These are phyloP conservation scores for Thymus quinquecostatus DNA, from an alignment of 257 asterid genomes.

Conservation along the genomic window DNA sequence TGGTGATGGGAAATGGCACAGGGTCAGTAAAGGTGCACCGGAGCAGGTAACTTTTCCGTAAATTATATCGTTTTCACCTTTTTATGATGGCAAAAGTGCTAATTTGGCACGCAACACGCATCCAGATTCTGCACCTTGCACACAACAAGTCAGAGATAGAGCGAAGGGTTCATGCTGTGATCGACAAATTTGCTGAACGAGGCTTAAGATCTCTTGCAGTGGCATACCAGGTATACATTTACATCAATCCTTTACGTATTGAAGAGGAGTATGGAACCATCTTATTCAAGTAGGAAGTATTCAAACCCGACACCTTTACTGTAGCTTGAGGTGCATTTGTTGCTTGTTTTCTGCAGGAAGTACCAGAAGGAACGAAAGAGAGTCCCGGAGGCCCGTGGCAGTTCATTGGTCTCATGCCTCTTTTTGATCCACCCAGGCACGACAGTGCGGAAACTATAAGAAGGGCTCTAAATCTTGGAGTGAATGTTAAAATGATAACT, in stretches of 20 bases:
- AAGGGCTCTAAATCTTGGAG: slow-evolving; percentile 89
- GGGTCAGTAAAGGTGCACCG: slow-evolving; percentile 99
- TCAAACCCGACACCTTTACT: slow-evolving; percentile 7
- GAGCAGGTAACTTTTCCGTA: slow-evolving; percentile 67
- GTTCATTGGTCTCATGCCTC: slow-evolving; percentile 90
- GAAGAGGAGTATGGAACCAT: slow-evolving; percentile 4
- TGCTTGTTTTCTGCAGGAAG: slow-evolving; percentile 57
- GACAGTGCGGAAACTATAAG: slow-evolving; percentile 94
- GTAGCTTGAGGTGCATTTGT: slow-evolving; percentile 22
- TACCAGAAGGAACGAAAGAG: slow-evolving; percentile 81
- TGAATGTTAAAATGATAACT: slow-evolving; percentile 92
- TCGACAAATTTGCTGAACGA: slow-evolving; percentile 90
- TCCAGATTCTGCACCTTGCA: slow-evolving; percentile 79
- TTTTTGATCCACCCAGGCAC: slow-evolving; percentile 93
- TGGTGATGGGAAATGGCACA: slow-evolving; percentile 82
- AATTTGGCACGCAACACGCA: slow-evolving; percentile 12
- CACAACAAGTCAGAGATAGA: slow-evolving; percentile 82
- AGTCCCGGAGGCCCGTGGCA: slow-evolving; percentile 94
- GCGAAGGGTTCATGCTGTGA: slow-evolving; percentile 74
- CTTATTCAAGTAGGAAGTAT: slow-evolving; percentile 6
- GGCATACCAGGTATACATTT: slow-evolving; percentile 75
- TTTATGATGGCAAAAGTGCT: slow-evolving; percentile 12
- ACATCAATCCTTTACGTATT: neutral
- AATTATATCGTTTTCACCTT: neutral
- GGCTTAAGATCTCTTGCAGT: slow-evolving; percentile 91